phyloP scores from a whole-genome alignment of 2,329 filamentous ascomycete genomes.

The Microdochium paspali region DNA sequence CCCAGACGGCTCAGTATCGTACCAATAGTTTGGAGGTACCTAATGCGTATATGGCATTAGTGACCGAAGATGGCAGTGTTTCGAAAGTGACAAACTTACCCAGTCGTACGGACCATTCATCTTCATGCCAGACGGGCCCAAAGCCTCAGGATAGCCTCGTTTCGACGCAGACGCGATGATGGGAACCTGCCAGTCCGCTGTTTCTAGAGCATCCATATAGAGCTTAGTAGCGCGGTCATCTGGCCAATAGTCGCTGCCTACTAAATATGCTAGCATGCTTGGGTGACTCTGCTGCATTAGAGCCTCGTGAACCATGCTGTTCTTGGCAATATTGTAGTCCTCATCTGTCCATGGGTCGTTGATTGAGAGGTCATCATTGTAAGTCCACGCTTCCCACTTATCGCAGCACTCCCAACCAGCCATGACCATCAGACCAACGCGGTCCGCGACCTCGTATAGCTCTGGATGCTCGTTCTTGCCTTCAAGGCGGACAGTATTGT shows the following conservation, averaged over 20 bases:
- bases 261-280: slow-evolving; percentile 45
- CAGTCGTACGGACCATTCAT: slow-evolving; percentile 61
- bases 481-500: slow-evolving; percentile 55
- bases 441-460: slow-evolving; percentile 49
- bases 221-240: slow-evolving; percentile 43
- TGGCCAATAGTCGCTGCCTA: slow-evolving; percentile 57
- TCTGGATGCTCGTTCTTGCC: slow-evolving; percentile 56
- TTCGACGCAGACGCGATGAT: slow-evolving; percentile 48
- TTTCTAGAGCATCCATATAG: slow-evolving; percentile 39
- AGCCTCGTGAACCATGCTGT: slow-evolving; percentile 50
- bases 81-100: background rate
- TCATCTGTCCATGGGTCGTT: slow-evolving; percentile 34
- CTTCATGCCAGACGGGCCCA: slow-evolving; percentile 52
- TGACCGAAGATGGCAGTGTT: background rate
- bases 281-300: slow-evolving; percentile 51
- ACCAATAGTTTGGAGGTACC: slow-evolving; percentile 59
- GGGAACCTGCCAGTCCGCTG: slow-evolving; percentile 44
- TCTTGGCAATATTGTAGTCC: slow-evolving; percentile 46
- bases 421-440: slow-evolving; percentile 51
- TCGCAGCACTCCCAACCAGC: slow-evolving; percentile 59
- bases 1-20: slow-evolving; percentile 26
- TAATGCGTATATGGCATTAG: background rate
- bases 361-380: slow-evolving; percentile 41
- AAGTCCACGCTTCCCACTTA: slow-evolving; percentile 57
- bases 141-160: slow-evolving; percentile 37